These are phyloP conservation scores for Madurella mycetomatis DNA, from an alignment of 2,329 filamentous ascomycete genomes.

Conservation along the genomic window DNA sequence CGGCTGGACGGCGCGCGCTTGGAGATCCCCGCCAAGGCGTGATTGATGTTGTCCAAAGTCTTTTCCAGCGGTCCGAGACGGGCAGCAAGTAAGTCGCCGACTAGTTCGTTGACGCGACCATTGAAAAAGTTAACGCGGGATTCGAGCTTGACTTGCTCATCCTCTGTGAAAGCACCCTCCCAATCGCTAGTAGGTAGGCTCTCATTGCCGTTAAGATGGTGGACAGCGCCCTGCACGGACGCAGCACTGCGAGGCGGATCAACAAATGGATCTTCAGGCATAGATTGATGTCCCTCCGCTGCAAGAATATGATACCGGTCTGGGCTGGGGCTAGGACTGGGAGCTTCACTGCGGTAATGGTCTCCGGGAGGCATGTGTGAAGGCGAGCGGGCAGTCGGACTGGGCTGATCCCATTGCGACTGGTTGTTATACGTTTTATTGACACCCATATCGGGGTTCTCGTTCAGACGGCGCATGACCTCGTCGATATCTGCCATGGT, in stretches of 20 bases:
- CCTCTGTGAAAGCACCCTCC: conserved; percentile 79
- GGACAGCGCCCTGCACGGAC: conserved; percentile 53
- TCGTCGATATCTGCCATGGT: conserved; percentile 86
- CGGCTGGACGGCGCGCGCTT: conserved; percentile 52
- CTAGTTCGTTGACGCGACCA: conserved; percentile 78
- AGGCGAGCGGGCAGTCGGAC: conserved; percentile 39
- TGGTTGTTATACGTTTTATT: conserved; percentile 52
- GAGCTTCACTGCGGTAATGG: conserved; percentile 60
- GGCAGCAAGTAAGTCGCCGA: conserved; percentile 70
- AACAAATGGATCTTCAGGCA: conserved; percentile 58
- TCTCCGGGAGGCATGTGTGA: conserved; percentile 48
- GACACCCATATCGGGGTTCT: conserved; percentile 69
- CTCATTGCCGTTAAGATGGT: conserved; percentile 58
- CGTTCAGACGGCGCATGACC: conserved; percentile 81
- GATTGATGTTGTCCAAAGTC: conserved; percentile 70
- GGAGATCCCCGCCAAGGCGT: conserved; percentile 57
- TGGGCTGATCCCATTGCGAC: conserved; percentile 44
- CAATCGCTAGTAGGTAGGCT: conserved; percentile 79
- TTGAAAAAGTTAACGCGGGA: conserved; percentile 86
- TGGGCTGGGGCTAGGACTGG: conserved; percentile 64
- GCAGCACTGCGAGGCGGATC: conserved; percentile 47
- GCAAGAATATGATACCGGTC: conserved; percentile 39
- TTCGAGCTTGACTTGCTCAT: conserved; percentile 78
- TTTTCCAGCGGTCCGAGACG: conserved; percentile 78
- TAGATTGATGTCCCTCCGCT: conserved; percentile 43